A percentile compares a stretch with the other conserved stretches of the same genome.
These are phyloP conservation scores for Phascolomyces articulosus DNA, from an alignment of 371 early-diverging fungal species.

Conservation along the genomic window DNA sequence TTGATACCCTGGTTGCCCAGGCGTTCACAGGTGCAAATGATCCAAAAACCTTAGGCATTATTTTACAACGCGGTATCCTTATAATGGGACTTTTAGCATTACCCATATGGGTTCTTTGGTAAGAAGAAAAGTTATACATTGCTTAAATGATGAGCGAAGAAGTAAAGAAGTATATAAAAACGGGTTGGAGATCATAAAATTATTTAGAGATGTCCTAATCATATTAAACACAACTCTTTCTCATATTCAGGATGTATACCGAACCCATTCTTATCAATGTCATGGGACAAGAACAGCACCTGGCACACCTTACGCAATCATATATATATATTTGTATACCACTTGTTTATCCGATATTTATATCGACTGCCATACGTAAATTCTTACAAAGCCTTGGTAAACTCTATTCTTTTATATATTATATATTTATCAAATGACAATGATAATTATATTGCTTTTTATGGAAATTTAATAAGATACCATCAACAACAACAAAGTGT, in stretches of 20 bases:
- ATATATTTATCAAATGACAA: too few relatives aligned
- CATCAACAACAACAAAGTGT: neutral
- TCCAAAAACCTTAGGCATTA: slow-evolving; percentile 35
- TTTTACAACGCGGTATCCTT: slow-evolving; percentile 37
- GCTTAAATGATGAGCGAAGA: too few relatives aligned
- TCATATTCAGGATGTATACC: slow-evolving; percentile 22
- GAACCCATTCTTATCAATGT: slow-evolving; percentile 23
- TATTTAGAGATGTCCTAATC: too few relatives aligned
- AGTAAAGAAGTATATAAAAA: too few relatives aligned
- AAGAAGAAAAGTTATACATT: neutral
- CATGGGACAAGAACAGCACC: slow-evolving; percentile 40
- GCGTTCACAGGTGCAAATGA: slow-evolving; percentile 44
- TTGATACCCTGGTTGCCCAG: slow-evolving; percentile 49
- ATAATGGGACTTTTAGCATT: slow-evolving; percentile 32
- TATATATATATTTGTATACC: slow-evolving; percentile 34
- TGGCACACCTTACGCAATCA: slow-evolving; percentile 32
- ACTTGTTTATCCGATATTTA: slow-evolving; percentile 28
- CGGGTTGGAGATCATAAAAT: too few relatives aligned
- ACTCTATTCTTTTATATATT: too few relatives aligned
- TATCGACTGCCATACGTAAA: slow-evolving; percentile 34
- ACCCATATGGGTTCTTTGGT: slow-evolving; percentile 31
- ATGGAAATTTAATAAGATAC: too few relatives aligned
- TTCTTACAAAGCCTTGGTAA: slow-evolving; percentile 44
- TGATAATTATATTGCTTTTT: too few relatives aligned
- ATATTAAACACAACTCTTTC: too few relatives aligned